Evolutionary conservation across 75 land plant genomes (phyloP), one percentile per base, ranked within the genome.

Genomic region (Ceratopteris richardii): DNA sequence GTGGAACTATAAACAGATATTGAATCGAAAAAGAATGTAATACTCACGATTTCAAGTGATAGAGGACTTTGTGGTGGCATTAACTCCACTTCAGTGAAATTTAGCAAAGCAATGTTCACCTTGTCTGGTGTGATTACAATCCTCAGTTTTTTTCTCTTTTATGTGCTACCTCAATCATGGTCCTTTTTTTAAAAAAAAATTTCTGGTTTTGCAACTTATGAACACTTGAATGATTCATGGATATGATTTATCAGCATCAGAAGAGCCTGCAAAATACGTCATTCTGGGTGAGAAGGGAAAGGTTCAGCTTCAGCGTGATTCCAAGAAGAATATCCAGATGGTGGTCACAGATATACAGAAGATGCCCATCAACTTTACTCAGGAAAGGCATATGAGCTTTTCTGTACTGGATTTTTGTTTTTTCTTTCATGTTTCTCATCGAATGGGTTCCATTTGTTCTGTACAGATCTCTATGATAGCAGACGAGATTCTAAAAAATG

Each of bases 41-140:
- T 90, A 61, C 72, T 95, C 23, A 77, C 87, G 9, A 63, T 90
- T 57, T 73, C 97, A 25, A 80, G 98, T 21, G 99, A 95, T 75
- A 95, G 87, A 62, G 99, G 99, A 63, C 89, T 95, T 22, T 95
- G 99, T 78, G 99, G 99, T 62, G 99, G 97, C 27, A 95, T 95
- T 59, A 95, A 95, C 62, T 86, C 99, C 4, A 86, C 92, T 22
- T 68, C 81, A 21, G 99, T 84, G 12, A 90, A 84, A 74, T 74
- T 77, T 44, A 78, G 93, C 80, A 91, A 74, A 63, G 80, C 70
- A 28, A 24, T 90, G 18, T 44, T 55, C 53, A 88, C 69, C 63
- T 16, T 88, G 57, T 72, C 33, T 40, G 68, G 83, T 62, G 82
- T 86, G 82, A 76, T 23, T 16, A 31, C 41, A 10, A 18, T 72